Conservation (phyloP, 2,329 filamentous ascomycete genomes). For the Fusarium chlamydosporum region DNA sequence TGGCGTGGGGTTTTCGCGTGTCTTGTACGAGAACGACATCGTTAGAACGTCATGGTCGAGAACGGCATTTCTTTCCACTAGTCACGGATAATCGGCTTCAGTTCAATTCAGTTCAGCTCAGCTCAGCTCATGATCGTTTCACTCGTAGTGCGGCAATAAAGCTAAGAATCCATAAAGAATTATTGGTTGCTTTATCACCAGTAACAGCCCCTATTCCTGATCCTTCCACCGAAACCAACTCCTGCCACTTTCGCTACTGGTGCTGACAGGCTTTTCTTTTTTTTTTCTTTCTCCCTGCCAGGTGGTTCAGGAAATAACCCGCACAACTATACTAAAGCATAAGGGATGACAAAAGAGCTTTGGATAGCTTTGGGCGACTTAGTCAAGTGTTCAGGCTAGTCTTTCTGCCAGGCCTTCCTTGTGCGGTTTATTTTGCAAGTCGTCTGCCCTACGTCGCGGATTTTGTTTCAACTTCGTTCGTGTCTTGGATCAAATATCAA, state of each 20-base stretch:
- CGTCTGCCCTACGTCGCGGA: conserved; percentile 38
- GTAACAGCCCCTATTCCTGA: conserved; percentile 18
- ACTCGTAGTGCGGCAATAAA: conserved; percentile 8
- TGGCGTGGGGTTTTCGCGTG: conserved; percentile 25
- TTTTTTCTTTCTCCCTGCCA: too few species aligned
- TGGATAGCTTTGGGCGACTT: too few species aligned
- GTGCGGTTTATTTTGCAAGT: too few species aligned
- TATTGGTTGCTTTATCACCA: conserved; percentile 8
- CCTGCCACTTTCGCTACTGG: conserved; percentile 23
- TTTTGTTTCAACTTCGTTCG: conserved; percentile 14
- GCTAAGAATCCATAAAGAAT: conserved; percentile 16
- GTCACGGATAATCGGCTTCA: conserved; percentile 39
- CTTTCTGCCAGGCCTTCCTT: too few species aligned
- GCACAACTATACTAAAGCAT: too few species aligned
- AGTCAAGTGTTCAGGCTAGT: too few species aligned
- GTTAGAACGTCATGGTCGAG: conserved; percentile 19
- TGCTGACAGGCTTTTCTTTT: conserved; percentile 30
- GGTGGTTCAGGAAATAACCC: too few species aligned
- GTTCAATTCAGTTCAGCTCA: too few species aligned
- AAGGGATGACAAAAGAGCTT: too few species aligned
- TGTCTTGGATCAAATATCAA: conserved; percentile 12
- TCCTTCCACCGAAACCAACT: conserved; percentile 30
- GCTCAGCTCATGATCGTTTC: neutral
- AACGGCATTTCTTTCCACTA: conserved; percentile 20
- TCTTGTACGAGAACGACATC: conserved; percentile 1